phyloP scores from a whole-genome alignment of 2,329 filamentous ascomycete species.

The Zasmidium cellare region DNA sequence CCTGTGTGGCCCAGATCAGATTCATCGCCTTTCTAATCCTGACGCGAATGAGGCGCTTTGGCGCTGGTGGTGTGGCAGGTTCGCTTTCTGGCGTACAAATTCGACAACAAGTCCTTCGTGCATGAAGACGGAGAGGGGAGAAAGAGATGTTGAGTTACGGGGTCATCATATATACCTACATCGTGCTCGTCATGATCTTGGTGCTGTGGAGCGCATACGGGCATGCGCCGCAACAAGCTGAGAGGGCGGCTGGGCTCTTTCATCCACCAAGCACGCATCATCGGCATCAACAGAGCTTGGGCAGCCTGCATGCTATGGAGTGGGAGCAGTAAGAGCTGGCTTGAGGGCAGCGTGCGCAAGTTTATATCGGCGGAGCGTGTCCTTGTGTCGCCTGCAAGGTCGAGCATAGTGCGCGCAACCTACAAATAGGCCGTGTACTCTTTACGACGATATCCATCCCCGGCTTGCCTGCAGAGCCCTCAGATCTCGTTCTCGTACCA shows the following conservation, averaged over 20 bases:
- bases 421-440: too few relatives aligned
- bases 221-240: neutral
- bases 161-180: neutral
- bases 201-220: neutral
- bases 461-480: too few relatives aligned
- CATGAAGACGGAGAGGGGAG: neutral
- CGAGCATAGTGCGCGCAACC: too few relatives aligned
- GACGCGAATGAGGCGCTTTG: neutral
- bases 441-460: too few relatives aligned
- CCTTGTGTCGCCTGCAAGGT: too few relatives aligned
- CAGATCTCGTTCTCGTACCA: too few relatives aligned
- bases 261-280: neutral
- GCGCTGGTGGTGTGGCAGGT: constrained; percentile 8
- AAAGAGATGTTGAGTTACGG: neutral
- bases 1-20: constrained; percentile 4
- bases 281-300: neutral
- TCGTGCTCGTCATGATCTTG: neutral
- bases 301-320: neutral
- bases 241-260: neutral
- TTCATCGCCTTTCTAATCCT: constrained; percentile 14
- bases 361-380: too few relatives aligned
- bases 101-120: neutral
- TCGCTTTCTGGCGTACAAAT: constrained; percentile 14
- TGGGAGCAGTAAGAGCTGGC: neutral
- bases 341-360: too few relatives aligned